Conservation (phyloP, 805 yeast species). For the Candida pini region DNA sequence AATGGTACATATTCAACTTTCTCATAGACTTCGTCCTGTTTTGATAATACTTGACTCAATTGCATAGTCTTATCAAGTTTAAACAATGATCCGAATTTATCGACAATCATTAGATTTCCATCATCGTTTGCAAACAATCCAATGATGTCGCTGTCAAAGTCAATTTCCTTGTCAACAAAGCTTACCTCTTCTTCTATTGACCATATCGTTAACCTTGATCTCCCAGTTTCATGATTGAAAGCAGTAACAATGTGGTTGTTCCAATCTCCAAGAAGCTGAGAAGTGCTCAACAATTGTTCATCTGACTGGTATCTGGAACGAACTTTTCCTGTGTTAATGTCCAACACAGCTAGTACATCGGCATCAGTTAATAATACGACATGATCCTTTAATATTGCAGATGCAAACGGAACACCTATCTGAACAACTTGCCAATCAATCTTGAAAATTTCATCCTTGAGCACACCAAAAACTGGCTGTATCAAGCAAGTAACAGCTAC, state of each 20-base stretch:
- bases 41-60: too few relatives aligned
- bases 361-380: constrained; percentile 23
- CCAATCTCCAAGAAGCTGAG: constrained; percentile 8
- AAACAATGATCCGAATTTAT: constrained; percentile 5
- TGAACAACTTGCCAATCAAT: constrained; percentile 50
- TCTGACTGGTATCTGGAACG: constrained; percentile 28
- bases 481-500: constrained; percentile 4
- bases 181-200: constrained; percentile 5
- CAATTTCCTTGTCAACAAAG: constrained; percentile 14
- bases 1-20: too few relatives aligned
- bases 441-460: constrained; percentile 47
- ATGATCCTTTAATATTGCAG: constrained; percentile 13
- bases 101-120: constrained; percentile 7
- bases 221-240: constrained; percentile 10
- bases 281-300: constrained; percentile 3
- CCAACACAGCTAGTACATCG: constrained; percentile 23
- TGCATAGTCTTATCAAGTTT: constrained; percentile 5
- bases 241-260: constrained; percentile 10
- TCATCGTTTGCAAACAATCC: constrained; percentile 7
- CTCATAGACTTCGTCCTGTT: too few relatives aligned
- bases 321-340: constrained; percentile 22
- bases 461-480: constrained; percentile 9
- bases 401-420: constrained; percentile 33
- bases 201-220: constrained; percentile 17
- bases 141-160: constrained; percentile 8